Conservation (phyloP, 495 filamentous ascomycete genomes). For the Podospora australis region DNA sequence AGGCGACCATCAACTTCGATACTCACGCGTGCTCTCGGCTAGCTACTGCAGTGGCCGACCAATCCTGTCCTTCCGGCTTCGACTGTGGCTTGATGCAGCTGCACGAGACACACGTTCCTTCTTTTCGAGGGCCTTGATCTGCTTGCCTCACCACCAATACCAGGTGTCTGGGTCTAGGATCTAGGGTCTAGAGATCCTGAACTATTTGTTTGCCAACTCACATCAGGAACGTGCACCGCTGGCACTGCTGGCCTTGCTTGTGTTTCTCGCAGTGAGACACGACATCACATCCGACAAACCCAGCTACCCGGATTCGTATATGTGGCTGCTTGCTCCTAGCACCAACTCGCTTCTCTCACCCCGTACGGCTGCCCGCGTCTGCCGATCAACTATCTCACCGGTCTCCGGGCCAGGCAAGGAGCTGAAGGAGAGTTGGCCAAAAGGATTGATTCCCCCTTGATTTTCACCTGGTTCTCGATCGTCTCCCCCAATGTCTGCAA, state of each 20-base stretch:
- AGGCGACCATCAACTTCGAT: conserved; percentile 4
- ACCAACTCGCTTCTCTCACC: conserved; percentile 10
- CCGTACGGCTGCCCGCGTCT: conserved; percentile 10
- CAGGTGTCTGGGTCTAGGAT: not conserved
- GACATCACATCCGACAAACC: conserved; percentile 15
- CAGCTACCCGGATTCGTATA: conserved; percentile 22
- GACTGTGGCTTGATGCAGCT: conserved; percentile 17
- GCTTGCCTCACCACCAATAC: not conserved
- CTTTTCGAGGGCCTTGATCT: no score
- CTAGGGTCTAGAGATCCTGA: not conserved
- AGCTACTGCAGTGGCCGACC: conserved; percentile 1
- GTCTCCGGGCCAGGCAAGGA: conserved; percentile 5
- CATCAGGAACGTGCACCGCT: conserved; percentile 6
- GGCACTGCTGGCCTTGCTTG: conserved; percentile 1
- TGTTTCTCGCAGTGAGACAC: conserved; percentile 18
- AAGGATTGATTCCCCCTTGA: conserved; percentile 10
- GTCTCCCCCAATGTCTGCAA: conserved; percentile 31
- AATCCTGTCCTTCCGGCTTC: conserved; percentile 3
- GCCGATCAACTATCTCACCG: not conserved
- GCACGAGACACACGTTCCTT: conserved; percentile 10
- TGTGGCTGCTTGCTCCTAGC: conserved; percentile 15
- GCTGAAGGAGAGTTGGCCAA: conserved; percentile 19
- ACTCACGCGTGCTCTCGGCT: conserved; percentile 12
- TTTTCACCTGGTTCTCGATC: conserved; percentile 6
- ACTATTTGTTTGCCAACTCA: not conserved